Evolutionary conservation across 768 basidiomycete genomes (phyloP), one percentile per base, ranked within the genome.

Genomic region (Lentinus brumalis): DNA sequence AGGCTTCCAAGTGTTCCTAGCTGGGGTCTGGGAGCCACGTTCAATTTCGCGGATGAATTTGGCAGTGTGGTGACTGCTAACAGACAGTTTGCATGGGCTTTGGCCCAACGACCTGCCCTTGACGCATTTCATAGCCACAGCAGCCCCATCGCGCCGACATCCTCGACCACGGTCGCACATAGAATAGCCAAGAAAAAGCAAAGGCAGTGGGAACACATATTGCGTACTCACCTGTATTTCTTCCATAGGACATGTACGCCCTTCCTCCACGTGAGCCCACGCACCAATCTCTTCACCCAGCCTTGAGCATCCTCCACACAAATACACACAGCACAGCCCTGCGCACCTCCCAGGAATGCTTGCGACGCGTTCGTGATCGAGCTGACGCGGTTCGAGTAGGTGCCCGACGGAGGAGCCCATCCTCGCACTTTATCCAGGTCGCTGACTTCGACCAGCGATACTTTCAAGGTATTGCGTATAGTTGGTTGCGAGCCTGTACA

Each of bases 321-420:
- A 57, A 58, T 26, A 16, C 55, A 18, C 7, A 56, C 31, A 59
- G 53, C 31, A 10, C 4, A 11, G 32, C 29, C 21, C 4, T 39
- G 53, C 74, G 42, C 68, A 92, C 93, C 79, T 72, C 83, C 75
- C 42, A 96, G 75, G 70, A 92, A 92, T 0, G 73, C 64, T 57
- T 83, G 82, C 1, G 92, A 92, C 8, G 81, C 77, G 66, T 88
- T 89, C 9, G 94, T 95, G 65, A 96, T 84, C 12, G 92, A 94
- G 69, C 89, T 91, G 51, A 94, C 92, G 45, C 94, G 81, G 72
- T 95, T 96, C 38, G 91, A 94, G 73, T 81, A 95, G 4, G 78
- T 71, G 54, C 78, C 79, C 1, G 78, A 60, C 10, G 79, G 66
- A 52, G 81, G 80, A 5, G 77, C 72, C 96, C 96, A 98, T 35